Evolutionary conservation across 768 basidiomycete species (phyloP).

Genomic region (Trametes villosa): DNA sequence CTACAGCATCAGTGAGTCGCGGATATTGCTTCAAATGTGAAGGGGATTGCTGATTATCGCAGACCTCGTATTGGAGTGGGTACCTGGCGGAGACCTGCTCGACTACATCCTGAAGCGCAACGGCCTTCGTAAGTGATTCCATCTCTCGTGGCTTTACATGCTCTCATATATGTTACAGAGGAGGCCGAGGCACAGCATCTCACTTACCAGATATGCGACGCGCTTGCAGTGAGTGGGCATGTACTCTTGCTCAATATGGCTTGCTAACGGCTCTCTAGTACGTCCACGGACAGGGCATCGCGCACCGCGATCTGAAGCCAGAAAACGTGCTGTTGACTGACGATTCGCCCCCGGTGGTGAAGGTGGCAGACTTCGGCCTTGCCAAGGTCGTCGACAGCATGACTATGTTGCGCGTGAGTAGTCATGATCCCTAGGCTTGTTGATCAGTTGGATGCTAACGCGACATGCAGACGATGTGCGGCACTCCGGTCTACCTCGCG

Average conservation of each 20-base stretch:
- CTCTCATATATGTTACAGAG: constrained; percentile 34
- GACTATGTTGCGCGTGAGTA: constrained; percentile 73
- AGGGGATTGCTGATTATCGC: constrained; percentile 37
- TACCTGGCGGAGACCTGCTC: constrained; percentile 88
- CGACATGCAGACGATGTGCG: constrained; percentile 81
- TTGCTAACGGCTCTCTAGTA: constrained; percentile 43
- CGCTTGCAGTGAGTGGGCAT: constrained; percentile 57
- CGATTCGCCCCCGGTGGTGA: constrained; percentile 69
- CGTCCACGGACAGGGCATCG: constrained; percentile 74
- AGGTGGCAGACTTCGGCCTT: constrained; percentile 95
- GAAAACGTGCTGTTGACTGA: constrained; percentile 88
- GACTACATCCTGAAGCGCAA: constrained; percentile 69
- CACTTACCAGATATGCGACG: constrained; percentile 83
- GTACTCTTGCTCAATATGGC: background rate
- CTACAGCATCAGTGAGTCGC: constrained; percentile 56
- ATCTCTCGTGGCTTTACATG: background rate
- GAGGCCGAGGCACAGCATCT: constrained; percentile 68
- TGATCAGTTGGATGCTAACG: constrained; percentile 7
- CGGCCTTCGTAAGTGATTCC: constrained; percentile 59
- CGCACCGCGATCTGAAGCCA: constrained; percentile 95
- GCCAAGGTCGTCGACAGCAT: constrained; percentile 87
- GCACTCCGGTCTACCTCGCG: constrained; percentile 92
- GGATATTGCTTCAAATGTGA: constrained; percentile 26
- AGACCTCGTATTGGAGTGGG: constrained; percentile 84
- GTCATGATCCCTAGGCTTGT: constrained; percentile 5